Percentiles rank a stretch among this genome's conserved stretches.
Evolutionary conservation across 768 basidiomycete species (phyloP).

Genomic region (Boletus sp.): DNA sequence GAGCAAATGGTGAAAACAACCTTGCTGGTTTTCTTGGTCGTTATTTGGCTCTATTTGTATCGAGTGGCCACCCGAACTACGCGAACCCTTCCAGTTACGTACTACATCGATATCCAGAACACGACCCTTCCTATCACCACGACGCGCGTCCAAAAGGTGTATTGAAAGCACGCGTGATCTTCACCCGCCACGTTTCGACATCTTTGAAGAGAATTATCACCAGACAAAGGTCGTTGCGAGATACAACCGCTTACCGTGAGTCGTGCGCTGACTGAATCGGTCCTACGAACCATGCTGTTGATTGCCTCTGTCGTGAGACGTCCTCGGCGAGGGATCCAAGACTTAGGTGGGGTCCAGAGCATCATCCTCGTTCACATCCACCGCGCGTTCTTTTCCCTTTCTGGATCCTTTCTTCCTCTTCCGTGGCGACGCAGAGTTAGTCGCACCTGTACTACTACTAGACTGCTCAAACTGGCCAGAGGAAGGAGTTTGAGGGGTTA

Average conservation of each 20-base stretch:
- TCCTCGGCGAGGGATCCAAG: not conserved
- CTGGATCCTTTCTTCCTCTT: conserved; percentile 15
- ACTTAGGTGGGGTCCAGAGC: conserved; percentile 18
- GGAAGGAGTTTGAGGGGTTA: not conserved
- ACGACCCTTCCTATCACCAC: no score
- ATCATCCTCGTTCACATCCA: conserved; percentile 17
- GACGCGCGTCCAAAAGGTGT: no score
- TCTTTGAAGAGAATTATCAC: not conserved
- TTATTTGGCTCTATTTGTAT: conserved; percentile 26
- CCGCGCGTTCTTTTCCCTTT: conserved; percentile 28
- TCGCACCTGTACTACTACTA: not conserved
- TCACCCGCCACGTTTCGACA: not conserved
- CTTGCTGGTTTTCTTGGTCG: conserved; percentile 21
- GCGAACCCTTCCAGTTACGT: not conserved
- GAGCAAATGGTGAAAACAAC: conserved; percentile 18
- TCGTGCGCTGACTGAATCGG: not conserved
- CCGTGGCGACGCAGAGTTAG: conserved; percentile 1
- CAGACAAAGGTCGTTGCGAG: not conserved
- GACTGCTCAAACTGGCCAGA: conserved; percentile 1
- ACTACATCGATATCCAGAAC: not conserved
- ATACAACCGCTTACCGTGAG: not conserved
- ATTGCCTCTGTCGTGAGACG: not conserved
- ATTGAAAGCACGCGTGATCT: not conserved
- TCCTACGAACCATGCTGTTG: not conserved
- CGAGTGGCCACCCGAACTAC: conserved; percentile 13